Percentiles rank a stretch among this genome's conserved stretches.
Evolutionary conservation across 1,284 basidiomycete genomes (phyloP).

Genomic region (Irpex rosettiformis): DNA sequence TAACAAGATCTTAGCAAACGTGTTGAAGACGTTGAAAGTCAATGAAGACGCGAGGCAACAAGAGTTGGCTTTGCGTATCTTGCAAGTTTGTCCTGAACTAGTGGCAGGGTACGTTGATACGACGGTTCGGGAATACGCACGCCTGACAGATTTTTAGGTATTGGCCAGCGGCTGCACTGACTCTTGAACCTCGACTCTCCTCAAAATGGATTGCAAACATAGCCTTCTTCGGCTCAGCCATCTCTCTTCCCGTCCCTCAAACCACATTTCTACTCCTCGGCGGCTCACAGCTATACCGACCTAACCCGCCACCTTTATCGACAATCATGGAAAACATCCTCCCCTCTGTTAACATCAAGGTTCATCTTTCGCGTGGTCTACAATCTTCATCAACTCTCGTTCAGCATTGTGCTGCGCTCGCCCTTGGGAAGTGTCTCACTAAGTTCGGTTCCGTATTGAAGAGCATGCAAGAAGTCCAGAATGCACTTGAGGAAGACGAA

Average conservation of each 20-base stretch:
- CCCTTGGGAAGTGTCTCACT: conserved; percentile 65
- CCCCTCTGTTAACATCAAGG: conserved; percentile 68
- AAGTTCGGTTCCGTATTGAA: conserved; percentile 63
- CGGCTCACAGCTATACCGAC: conserved; percentile 43
- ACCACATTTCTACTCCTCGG: conserved; percentile 55
- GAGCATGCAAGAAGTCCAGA: conserved; percentile 48
- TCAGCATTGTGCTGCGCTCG: conserved; percentile 78
- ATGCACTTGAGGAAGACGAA: conserved; percentile 59
- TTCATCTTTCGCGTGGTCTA: conserved; percentile 76
- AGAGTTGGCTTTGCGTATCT: conserved; percentile 77
- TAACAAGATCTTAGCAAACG: conserved; percentile 82
- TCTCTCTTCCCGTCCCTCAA: conserved; percentile 73
- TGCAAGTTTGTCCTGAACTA: conserved; percentile 82
- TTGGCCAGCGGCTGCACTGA: conserved; percentile 72
- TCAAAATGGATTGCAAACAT: conserved; percentile 90
- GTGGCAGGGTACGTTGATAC: conserved; percentile 58
- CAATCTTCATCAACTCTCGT: conserved; percentile 70
- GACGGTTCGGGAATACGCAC: conserved; percentile 2
- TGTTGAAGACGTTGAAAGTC: conserved; percentile 72
- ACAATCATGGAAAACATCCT: conserved; percentile 74
- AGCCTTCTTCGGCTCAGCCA: conserved; percentile 73
- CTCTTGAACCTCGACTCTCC: conserved; percentile 83
- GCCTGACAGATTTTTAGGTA: conserved; percentile 44
- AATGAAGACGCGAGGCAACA: conserved; percentile 87
- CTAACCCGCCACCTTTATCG: conserved; percentile 69